Evolutionary conservation across 495 filamentous ascomycete species (phyloP).

Genomic region (Aspergillus mulundensis): DNA sequence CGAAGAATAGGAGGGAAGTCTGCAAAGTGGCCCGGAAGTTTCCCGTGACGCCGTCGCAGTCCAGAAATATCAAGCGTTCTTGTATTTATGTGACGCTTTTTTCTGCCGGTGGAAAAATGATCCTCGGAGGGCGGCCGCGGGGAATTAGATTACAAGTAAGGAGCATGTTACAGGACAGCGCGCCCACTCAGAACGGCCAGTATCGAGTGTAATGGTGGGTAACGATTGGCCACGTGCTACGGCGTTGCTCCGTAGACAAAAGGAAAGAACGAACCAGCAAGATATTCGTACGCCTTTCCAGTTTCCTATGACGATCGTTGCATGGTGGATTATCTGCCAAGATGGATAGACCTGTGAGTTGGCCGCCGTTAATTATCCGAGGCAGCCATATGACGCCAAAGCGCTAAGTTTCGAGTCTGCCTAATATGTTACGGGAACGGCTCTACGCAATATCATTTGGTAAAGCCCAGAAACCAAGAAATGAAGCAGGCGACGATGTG

Average conservation of each 20-base stretch:
- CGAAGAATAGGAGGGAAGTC: background rate
- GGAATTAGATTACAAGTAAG: constrained; percentile 5
- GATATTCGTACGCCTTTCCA: background rate
- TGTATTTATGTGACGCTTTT: constrained; percentile 14
- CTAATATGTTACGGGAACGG: background rate
- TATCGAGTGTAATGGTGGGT: constrained; percentile 8
- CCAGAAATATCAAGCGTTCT: background rate
- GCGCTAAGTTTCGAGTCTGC: constrained; percentile 3
- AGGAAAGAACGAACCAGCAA: background rate
- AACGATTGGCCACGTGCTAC: constrained; percentile 7
- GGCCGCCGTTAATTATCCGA: constrained; percentile 2
- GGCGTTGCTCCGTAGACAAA: background rate
- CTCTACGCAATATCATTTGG: background rate
- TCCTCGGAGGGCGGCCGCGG: constrained; percentile 12
- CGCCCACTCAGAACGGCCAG: background rate
- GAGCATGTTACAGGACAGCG: constrained; percentile 4
- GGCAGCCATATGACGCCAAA: constrained; percentile 6
- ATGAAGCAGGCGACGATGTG: background rate
- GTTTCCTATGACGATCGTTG: background rate
- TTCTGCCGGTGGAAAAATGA: constrained; percentile 25
- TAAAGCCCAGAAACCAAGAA: background rate
- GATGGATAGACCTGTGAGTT: constrained; percentile 4
- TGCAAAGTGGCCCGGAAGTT: background rate
- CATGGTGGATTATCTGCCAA: background rate
- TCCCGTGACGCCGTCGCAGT: background rate